phyloP scores from a whole-genome alignment of 257 asterid species.

The Voacanga thouarsii region DNA sequence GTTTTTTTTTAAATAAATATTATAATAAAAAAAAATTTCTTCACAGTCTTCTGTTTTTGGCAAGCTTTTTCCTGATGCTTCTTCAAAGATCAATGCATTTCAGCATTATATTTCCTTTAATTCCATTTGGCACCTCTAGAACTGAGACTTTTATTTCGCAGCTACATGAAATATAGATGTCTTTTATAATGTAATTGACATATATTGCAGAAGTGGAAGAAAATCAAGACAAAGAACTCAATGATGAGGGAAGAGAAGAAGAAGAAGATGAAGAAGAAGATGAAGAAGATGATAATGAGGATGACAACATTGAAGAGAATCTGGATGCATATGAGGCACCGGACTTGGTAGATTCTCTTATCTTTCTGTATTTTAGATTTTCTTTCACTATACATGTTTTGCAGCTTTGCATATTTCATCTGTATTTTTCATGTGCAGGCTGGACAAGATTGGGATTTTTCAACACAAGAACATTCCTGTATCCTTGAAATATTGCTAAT shows the following conservation, averaged over 20 bases:
- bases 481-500: conserved; percentile 45
- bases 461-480: conserved; percentile 48
- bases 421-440: conserved; percentile 33
- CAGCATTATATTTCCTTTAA: background rate
- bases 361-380: conserved; percentile 2
- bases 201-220: conserved; percentile 37
- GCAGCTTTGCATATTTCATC: conserved; percentile 11
- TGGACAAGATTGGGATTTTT: conserved; percentile 41
- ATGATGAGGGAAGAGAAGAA: conserved; percentile 47
- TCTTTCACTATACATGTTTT: background rate
- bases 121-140: background rate
- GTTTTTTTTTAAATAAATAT: background rate
- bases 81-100: background rate
- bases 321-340: conserved; percentile 51
- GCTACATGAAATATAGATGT: background rate
- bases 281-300: conserved; percentile 61
- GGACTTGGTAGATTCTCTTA: conserved; percentile 36
- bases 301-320: conserved; percentile 62
- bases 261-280: conserved; percentile 48
- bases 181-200: background rate
- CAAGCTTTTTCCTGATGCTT: background rate
- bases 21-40: too few relatives aligned
- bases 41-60: background rate
- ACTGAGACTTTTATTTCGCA: background rate
- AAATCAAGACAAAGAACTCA: conserved; percentile 48